Percentiles rank a stretch among this genome's conserved stretches.
phyloP scores from a whole-genome alignment of 2,329 filamentous ascomycete genomes.

The Alternaria infectoria region DNA sequence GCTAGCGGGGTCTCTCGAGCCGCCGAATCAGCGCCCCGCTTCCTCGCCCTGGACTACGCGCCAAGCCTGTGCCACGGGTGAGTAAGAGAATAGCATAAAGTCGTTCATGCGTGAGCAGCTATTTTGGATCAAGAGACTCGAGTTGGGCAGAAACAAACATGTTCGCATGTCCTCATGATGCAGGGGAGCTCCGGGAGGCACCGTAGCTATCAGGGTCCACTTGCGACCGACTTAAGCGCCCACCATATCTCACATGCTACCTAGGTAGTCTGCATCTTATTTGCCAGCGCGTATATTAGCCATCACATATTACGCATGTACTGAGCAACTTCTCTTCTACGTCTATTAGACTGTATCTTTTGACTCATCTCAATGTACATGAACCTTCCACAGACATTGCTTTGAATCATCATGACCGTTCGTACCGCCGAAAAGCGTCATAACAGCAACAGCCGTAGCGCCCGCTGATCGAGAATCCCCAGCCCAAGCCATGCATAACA shows the following conservation, averaged over 20 bases:
- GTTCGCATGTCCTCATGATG: background rate
- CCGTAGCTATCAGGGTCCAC: conserved; percentile 17
- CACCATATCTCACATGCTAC: background rate
- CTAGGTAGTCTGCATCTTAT: conserved; percentile 12
- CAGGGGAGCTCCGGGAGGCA: conserved; percentile 1
- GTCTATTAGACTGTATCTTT: background rate
- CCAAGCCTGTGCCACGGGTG: conserved; percentile 21
- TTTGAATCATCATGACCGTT: conserved; percentile 11
- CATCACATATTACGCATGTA: background rate
- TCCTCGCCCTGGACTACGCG: conserved; percentile 7
- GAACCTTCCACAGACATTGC: background rate
- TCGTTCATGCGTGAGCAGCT: background rate
- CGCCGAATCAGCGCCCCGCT: conserved; percentile 33
- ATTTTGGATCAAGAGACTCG: background rate
- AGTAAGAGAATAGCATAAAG: conserved; percentile 4
- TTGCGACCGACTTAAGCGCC: conserved; percentile 23
- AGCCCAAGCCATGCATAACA: conserved; percentile 30
- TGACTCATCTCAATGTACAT: background rate
- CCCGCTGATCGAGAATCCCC: conserved; percentile 22
- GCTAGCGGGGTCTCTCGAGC: conserved; percentile 40
- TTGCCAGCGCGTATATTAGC: conserved; percentile 9
- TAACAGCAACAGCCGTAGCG: conserved; percentile 22
- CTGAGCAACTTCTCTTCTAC: background rate
- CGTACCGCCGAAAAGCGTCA: conserved; percentile 1
- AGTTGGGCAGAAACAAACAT: background rate